A percentile compares a stretch with the other conserved stretches of the same genome.
phyloP scores from a whole-genome alignment of 371 early-diverging fungal genomes.

The Syncephalastrum monosporum region DNA sequence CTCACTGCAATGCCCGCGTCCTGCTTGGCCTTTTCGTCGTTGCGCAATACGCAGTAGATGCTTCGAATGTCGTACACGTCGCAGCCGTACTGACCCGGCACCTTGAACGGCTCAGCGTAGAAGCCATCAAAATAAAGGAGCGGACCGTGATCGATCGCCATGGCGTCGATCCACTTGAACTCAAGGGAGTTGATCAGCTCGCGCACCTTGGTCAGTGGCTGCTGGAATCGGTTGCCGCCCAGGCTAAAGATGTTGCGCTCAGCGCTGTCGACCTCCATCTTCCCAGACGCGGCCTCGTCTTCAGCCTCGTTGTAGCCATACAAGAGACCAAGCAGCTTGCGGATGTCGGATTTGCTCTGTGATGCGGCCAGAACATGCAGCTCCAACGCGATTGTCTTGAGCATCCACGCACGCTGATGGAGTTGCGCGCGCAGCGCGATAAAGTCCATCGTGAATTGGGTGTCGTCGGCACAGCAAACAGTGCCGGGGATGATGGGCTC shows the following conservation, averaged over 20 bases:
- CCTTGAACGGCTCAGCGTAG: slow-evolving; percentile 20
- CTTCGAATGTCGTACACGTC: slow-evolving; percentile 66
- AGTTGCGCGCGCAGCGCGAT: slow-evolving; percentile 63
- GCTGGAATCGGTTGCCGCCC: slow-evolving; percentile 70
- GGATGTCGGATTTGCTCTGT: slow-evolving; percentile 47
- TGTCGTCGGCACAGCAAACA: slow-evolving; percentile 25
- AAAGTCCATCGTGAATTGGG: slow-evolving; percentile 40
- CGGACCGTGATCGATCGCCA: slow-evolving; percentile 12
- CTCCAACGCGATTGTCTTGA: slow-evolving; percentile 84
- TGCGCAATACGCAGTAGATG: slow-evolving; percentile 36
- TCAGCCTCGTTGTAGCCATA: slow-evolving; percentile 31
- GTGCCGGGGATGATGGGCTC: slow-evolving; percentile 16
- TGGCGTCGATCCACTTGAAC: slow-evolving; percentile 52
- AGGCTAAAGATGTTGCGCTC: slow-evolving; percentile 85
- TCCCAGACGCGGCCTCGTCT: slow-evolving; percentile 12
- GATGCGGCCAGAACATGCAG: slow-evolving; percentile 54
- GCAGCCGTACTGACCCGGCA: slow-evolving; percentile 58
- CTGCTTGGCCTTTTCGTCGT: slow-evolving; percentile 16
- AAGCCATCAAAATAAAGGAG: slow-evolving; percentile 24
- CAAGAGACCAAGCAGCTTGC: slow-evolving; percentile 62
- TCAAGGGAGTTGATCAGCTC: slow-evolving; percentile 57
- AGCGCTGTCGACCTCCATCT: slow-evolving; percentile 33
- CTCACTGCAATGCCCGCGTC: slow-evolving; percentile 46
- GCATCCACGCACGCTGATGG: slow-evolving; percentile 88
- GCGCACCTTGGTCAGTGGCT: slow-evolving; percentile 55